These are phyloP conservation scores for Tolypocladium pustulatum DNA, from an alignment of 2,329 filamentous ascomycete genomes.

Conservation along the genomic window DNA sequence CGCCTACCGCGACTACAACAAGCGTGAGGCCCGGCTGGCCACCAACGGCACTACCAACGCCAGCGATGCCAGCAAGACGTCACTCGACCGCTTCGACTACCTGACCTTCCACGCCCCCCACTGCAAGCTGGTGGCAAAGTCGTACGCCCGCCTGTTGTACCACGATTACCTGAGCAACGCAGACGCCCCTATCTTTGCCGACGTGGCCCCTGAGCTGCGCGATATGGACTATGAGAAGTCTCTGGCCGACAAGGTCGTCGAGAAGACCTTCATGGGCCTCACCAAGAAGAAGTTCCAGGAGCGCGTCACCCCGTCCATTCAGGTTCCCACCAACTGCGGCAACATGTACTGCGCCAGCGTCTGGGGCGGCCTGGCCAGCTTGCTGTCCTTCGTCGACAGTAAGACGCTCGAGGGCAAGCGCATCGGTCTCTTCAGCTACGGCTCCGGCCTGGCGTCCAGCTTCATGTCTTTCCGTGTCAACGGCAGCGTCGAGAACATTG, in stretches of 20 bases:
- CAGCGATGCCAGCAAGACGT: constrained; percentile 40
- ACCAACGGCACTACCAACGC: constrained; percentile 32
- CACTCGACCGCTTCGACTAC: constrained; percentile 75
- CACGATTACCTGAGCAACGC: constrained; percentile 73
- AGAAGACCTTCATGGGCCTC: constrained; percentile 78
- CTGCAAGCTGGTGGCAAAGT: constrained; percentile 82
- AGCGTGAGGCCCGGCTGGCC: constrained; percentile 54
- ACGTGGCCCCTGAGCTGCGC: constrained; percentile 65
- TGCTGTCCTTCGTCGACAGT: constrained; percentile 54
- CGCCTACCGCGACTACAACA: constrained; percentile 72
- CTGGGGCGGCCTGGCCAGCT: constrained; percentile 63
- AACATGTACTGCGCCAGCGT: constrained; percentile 63
- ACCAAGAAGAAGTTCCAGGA: constrained; percentile 79
- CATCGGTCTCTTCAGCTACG: constrained; percentile 69
- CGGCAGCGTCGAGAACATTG: constrained; percentile 58
- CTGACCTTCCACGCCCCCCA: constrained; percentile 74
- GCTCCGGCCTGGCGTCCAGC: constrained; percentile 61
- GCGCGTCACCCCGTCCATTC: constrained; percentile 61
- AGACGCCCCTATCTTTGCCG: constrained; percentile 55
- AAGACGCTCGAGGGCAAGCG: constrained; percentile 60
- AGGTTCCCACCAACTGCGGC: constrained; percentile 67
- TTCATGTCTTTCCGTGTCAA: constrained; percentile 65
- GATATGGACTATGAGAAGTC: constrained; percentile 74
- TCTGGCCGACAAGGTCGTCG: constrained; percentile 68
- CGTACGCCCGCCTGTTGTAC: constrained; percentile 73